These are phyloP conservation scores for Anthoceros angustus DNA, from an alignment of 225 moss, liverwort and hornwort genomes.

Conservation along the genomic window DNA sequence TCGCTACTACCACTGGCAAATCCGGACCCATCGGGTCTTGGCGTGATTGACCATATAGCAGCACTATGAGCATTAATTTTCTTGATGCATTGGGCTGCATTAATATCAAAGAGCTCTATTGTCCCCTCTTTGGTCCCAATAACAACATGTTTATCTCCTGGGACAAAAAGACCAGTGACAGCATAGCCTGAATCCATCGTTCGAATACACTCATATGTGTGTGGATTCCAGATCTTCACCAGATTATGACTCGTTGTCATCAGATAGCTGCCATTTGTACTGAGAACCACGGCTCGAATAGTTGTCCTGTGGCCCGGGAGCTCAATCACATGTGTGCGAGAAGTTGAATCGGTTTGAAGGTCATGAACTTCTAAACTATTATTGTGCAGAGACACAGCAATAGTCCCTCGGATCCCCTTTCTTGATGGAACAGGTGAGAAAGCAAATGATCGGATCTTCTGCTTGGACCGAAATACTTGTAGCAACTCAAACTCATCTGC, in stretches of 20 bases:
- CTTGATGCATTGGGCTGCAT: slow-evolving; percentile 59
- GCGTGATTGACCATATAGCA: slow-evolving; percentile 76
- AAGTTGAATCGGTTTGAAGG: slow-evolving; percentile 38
- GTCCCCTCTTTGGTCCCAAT: slow-evolving; percentile 83
- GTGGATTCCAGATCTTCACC: slow-evolving; percentile 95
- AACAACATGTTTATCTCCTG: slow-evolving; percentile 71
- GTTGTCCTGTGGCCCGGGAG: slow-evolving; percentile 85
- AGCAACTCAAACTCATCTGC: slow-evolving; percentile 61
- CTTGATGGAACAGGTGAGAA: slow-evolving; percentile 58
- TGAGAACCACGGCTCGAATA: slow-evolving; percentile 59
- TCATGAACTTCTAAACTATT: slow-evolving; percentile 79
- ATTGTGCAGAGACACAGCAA: slow-evolving; percentile 60
- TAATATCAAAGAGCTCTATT: slow-evolving; percentile 72
- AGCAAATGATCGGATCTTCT: slow-evolving; percentile 70
- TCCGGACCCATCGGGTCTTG: slow-evolving; percentile 76
- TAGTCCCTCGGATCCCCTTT: slow-evolving; percentile 52
- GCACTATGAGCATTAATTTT: slow-evolving; percentile 76
- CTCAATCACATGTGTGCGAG: slow-evolving; percentile 58
- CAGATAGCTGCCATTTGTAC: slow-evolving; percentile 57
- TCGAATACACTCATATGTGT: slow-evolving; percentile 62
- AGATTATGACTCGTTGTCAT: slow-evolving; percentile 96
- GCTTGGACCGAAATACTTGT: slow-evolving; percentile 60
- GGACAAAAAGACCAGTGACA: slow-evolving; percentile 56
- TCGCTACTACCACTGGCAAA: slow-evolving; percentile 95
- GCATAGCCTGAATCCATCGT: slow-evolving; percentile 93